phyloP scores from a whole-genome alignment of 305 asterid species.

The Ajuga reptans region DNA sequence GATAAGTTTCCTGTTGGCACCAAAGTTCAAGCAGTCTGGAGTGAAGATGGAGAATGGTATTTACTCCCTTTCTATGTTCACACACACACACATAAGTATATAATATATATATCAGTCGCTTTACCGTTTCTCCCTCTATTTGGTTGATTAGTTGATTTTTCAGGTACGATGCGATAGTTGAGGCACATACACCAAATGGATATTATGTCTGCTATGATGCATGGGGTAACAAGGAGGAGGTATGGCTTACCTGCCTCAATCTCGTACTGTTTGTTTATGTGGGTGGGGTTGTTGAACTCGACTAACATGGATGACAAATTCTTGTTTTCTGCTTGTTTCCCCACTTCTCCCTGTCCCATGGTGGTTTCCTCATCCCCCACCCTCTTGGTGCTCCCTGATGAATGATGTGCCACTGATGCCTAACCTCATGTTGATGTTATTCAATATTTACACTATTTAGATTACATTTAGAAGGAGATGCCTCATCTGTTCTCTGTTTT shows the following conservation, averaged over 20 bases:
- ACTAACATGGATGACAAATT: not conserved
- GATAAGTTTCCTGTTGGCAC: constrained; percentile 63
- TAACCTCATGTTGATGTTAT: not conserved
- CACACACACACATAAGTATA: too few relatives aligned
- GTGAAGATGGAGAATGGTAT: constrained; percentile 98
- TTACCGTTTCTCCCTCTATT: constrained; percentile 27
- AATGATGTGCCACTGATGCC: not conserved
- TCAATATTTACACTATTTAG: not conserved
- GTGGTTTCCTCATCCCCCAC: not conserved
- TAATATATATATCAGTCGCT: constrained; percentile 19
- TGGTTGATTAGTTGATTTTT: constrained; percentile 59
- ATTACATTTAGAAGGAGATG: not conserved
- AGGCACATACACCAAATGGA: constrained; percentile 76
- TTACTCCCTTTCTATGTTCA: constrained; percentile 3
- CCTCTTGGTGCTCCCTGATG: not conserved
- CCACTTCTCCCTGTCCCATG: not conserved
- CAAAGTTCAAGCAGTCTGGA: constrained; percentile 95
- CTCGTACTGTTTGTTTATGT: not conserved
- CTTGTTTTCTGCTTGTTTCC: not conserved
- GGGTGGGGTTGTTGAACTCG: not conserved
- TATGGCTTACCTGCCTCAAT: constrained; percentile 22
- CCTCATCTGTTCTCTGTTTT: not conserved
- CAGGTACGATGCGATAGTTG: constrained; percentile 84
- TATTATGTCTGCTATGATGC: constrained; percentile 64
- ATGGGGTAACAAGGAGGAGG: constrained; percentile 98